Conservation (phyloP, 306 rosid species). For the Lathyrus aphaca region DNA sequence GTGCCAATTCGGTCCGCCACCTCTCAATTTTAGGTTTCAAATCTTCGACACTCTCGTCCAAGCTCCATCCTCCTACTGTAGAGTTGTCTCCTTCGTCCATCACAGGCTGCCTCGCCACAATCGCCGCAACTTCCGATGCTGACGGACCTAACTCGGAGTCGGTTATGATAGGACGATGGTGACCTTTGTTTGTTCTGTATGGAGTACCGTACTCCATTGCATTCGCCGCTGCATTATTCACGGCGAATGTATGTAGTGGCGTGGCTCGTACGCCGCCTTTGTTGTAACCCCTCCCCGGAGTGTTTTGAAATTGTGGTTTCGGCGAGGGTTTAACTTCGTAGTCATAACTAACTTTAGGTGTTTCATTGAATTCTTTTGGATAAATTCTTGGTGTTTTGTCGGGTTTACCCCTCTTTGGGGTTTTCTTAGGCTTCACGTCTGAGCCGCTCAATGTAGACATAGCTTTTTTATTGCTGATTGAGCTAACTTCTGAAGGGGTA, state of each 20-base stretch:
- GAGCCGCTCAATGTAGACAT: slow-evolving; percentile 52
- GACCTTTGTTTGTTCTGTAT: slow-evolving; percentile 43
- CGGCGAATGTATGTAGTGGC: slow-evolving; percentile 34
- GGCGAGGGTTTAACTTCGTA: slow-evolving; percentile 41
- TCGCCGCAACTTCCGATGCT: slow-evolving; percentile 88
- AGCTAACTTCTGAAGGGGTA: slow-evolving; percentile 43
- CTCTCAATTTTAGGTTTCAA: slow-evolving; percentile 76
- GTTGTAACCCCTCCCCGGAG: slow-evolving; percentile 14
- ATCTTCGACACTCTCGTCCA: slow-evolving; percentile 72
- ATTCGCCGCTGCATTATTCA: slow-evolving; percentile 18
- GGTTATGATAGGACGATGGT: slow-evolving; percentile 46
- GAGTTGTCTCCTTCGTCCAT: slow-evolving; percentile 63
- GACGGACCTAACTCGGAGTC: slow-evolving; percentile 93
- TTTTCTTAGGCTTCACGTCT: slow-evolving; percentile 4
- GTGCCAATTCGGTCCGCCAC: slow-evolving; percentile 75
- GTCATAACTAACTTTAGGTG: slow-evolving; percentile 12
- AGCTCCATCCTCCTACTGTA: slow-evolving; percentile 60
- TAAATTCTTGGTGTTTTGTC: slow-evolving; percentile 2
- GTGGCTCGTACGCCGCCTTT: slow-evolving; percentile 40
- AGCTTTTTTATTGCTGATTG: slow-evolving; percentile 33
- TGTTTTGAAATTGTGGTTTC: slow-evolving; percentile 16
- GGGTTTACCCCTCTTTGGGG: slow-evolving; percentile 15
- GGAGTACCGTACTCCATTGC: slow-evolving; percentile 64
- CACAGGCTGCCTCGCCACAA: slow-evolving; percentile 49
- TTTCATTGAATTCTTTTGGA: neutral